Percentiles rank a stretch among this genome's conserved stretches.
Evolutionary conservation across 2,329 filamentous ascomycete genomes (phyloP).

Genomic region (Hypoxylon sp.): DNA sequence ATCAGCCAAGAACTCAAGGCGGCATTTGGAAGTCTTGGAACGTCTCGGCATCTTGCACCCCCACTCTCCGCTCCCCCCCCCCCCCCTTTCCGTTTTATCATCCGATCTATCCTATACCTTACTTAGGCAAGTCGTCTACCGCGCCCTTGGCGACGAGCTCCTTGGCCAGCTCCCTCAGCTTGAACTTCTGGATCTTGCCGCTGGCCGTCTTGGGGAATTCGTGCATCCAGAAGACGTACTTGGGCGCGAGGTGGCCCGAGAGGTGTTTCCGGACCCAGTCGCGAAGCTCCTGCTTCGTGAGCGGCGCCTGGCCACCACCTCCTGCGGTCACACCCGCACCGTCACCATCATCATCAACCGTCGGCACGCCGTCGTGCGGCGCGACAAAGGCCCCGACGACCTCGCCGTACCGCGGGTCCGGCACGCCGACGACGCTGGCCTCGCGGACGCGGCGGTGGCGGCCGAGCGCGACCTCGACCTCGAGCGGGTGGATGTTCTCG

Average conservation of each 20-base stretch:
- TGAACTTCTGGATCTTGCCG: conserved; percentile 97
- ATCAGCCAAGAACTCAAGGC: background rate
- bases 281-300: conserved; percentile 68
- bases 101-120: background rate
- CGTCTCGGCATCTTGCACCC: too few relatives aligned
- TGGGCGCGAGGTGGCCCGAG: conserved; percentile 81
- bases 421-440: conserved; percentile 82
- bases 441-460: conserved; percentile 75
- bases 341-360: conserved; percentile 36
- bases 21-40: background rate
- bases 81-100: background rate
- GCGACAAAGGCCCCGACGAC: conserved; percentile 85
- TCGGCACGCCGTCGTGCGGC: conserved; percentile 50
- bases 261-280: conserved; percentile 76
- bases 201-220: conserved; percentile 95
- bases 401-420: conserved; percentile 85
- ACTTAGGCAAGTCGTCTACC: too few relatives aligned
- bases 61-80: background rate
- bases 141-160: conserved; percentile 37
- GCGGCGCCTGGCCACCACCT: conserved; percentile 29
- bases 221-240: conserved; percentile 85
- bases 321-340: conserved; percentile 20
- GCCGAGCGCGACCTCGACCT: conserved; percentile 89
- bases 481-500: conserved; percentile 94
- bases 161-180: conserved; percentile 72